Conservation (phyloP, 2,329 filamentous ascomycete genomes). For the Chrysoporthe cubensis region DNA sequence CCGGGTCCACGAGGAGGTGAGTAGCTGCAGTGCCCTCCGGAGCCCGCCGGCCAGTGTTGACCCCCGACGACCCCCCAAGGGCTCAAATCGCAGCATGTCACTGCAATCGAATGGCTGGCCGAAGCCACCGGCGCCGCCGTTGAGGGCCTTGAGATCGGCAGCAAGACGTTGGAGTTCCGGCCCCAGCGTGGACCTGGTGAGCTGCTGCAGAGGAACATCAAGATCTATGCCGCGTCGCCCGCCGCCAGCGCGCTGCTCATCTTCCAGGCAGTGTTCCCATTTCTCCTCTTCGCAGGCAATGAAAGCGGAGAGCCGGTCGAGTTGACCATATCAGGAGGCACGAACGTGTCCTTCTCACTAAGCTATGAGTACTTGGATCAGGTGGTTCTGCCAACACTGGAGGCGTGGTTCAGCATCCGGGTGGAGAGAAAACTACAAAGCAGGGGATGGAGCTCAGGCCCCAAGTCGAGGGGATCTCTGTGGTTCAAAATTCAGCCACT, state of each 20-base stretch:
- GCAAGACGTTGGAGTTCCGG: conserved; percentile 52
- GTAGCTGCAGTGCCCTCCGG: conserved; percentile 16
- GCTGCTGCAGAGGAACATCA: conserved; percentile 48
- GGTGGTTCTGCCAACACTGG: conserved; percentile 59
- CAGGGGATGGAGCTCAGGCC: conserved; percentile 57
- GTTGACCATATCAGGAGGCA: conserved; percentile 60
- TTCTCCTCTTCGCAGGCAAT: conserved; percentile 58
- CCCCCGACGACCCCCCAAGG: conserved; percentile 46
- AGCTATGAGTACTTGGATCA: conserved; percentile 68
- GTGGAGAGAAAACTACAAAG: conserved; percentile 49
- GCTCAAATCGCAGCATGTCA: conserved; percentile 64
- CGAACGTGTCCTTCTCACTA: conserved; percentile 60
- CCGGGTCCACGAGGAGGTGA: conserved; percentile 40
- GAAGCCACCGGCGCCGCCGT: conserved; percentile 55
- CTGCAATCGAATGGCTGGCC: conserved; percentile 59
- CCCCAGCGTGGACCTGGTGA: conserved; percentile 46
- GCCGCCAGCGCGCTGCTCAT: conserved; percentile 61
- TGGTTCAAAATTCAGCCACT: conserved; percentile 51
- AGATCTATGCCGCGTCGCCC: conserved; percentile 52
- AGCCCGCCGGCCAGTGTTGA: neutral
- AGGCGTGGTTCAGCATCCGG: conserved; percentile 52
- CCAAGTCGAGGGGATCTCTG: conserved; percentile 44
- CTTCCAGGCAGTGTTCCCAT: conserved; percentile 64
- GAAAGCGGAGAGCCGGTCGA: conserved; percentile 48
- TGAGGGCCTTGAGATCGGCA: conserved; percentile 55